These are phyloP conservation scores for Mycena latifolia DNA, from an alignment of 768 basidiomycete genomes.

Conservation along the genomic window DNA sequence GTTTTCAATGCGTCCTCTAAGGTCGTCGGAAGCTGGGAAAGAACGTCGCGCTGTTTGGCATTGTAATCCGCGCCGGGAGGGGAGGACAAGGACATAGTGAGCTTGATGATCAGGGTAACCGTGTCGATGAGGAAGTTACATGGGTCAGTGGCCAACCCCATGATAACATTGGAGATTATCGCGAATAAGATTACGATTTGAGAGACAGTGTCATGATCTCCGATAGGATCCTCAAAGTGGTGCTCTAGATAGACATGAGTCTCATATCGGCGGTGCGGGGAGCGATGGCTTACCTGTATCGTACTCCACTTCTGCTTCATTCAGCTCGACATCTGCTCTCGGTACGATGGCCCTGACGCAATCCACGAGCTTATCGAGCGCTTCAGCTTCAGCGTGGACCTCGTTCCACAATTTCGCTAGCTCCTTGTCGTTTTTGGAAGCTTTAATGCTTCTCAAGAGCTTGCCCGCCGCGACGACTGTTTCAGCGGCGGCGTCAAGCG, in stretches of 20 bases:
- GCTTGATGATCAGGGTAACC: slow-evolving; percentile 31
- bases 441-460: slow-evolving; percentile 26
- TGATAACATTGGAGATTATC: slow-evolving; percentile 26
- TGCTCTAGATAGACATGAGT: slow-evolving; percentile 26
- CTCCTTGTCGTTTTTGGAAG: slow-evolving; percentile 17
- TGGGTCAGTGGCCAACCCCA: slow-evolving; percentile 27
- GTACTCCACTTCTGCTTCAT: slow-evolving; percentile 13
- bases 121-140: slow-evolving; percentile 35
- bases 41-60: slow-evolving; percentile 28
- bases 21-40: slow-evolving; percentile 28
- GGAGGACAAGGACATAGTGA: slow-evolving; percentile 26
- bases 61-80: slow-evolving; percentile 19
- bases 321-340: slow-evolving; percentile 8
- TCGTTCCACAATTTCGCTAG: slow-evolving; percentile 22
- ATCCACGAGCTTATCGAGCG: slow-evolving; percentile 28
- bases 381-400: slow-evolving; percentile 22
- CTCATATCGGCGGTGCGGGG: slow-evolving; percentile 4
- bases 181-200: slow-evolving; percentile 28
- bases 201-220: slow-evolving; percentile 19
- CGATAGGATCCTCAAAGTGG: slow-evolving; percentile 34
- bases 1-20: slow-evolving; percentile 27
- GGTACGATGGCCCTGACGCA: slow-evolving; percentile 25
- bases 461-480: slow-evolving; percentile 26
- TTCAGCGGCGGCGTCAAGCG: slow-evolving; percentile 26
- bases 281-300: slow-evolving; percentile 26